These are phyloP conservation scores for Aspergillus ruber DNA, from an alignment of 2,329 filamentous ascomycete genomes.

Conservation along the genomic window DNA sequence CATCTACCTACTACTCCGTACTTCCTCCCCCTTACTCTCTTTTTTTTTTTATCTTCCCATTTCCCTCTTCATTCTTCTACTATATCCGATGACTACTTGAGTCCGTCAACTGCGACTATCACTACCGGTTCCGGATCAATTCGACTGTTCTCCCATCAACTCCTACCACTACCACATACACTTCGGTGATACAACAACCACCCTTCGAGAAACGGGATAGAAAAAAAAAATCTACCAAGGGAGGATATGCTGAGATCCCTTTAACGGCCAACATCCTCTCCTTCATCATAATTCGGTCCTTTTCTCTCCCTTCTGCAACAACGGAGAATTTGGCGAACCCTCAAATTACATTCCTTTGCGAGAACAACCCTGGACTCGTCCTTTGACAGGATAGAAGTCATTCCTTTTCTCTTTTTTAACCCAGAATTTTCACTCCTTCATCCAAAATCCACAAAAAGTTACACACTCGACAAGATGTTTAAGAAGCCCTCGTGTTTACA, in stretches of 20 bases:
- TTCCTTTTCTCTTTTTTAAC: slow-evolving; percentile 3
- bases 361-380: slow-evolving; percentile 12
- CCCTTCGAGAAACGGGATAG: background rate
- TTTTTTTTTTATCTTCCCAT: slow-evolving; percentile 8
- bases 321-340: slow-evolving; percentile 21
- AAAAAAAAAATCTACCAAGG: slow-evolving; percentile 4
- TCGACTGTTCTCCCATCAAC: background rate
- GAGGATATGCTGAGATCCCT: slow-evolving; percentile 18
- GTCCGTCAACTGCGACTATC: slow-evolving; percentile 4
- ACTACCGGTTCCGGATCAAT: slow-evolving; percentile 1
- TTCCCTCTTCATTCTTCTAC: slow-evolving; percentile 4
- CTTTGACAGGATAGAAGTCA: slow-evolving; percentile 5
- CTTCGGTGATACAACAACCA: background rate
- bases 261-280: slow-evolving; percentile 7
- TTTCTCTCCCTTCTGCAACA: slow-evolving; percentile 12
- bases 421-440: background rate
- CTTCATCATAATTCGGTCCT: slow-evolving; percentile 15
- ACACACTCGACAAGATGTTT: slow-evolving; percentile 22
- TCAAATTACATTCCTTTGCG: slow-evolving; percentile 20
- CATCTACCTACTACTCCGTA: background rate
- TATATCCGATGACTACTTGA: slow-evolving; percentile 1
- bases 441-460: background rate
- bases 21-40: slow-evolving; percentile 2
- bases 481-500: slow-evolving; percentile 28
- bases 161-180: background rate